Evolutionary conservation across 768 basidiomycete species (phyloP), one percentile per base, ranked within the genome.

Genomic region (Leccinum sublutescens): DNA sequence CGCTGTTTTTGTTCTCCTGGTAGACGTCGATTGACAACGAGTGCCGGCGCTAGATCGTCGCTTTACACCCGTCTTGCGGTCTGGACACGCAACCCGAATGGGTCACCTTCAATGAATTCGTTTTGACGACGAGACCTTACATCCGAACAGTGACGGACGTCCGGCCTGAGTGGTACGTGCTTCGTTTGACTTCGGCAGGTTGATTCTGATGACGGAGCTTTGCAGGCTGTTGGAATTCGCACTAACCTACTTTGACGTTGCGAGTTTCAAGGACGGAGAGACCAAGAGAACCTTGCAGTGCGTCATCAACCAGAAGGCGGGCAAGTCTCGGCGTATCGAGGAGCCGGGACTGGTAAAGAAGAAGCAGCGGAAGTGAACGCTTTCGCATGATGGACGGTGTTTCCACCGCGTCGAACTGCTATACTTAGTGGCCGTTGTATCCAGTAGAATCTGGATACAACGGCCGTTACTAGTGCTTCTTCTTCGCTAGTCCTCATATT

Each of bases 101-200:
- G 94, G 92, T 95, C 3, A 71, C 92, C 9, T 95, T 90, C 79
- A 93, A 95, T 68, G 95, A 96, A 75, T 99, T 98, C 65, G 93
- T 98, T 10, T 75, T 98, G 64, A 98, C 95, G 7, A 91, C 92
- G 6, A 76, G 87, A 51, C 87, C 83, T 60, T 98, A 89, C 68
- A 95, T 99, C 68, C 86, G 97, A 29, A 96, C 92, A 0, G 93
- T 96, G 19, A 87, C 95, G 0, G 93, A 94, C 55, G 82, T 96
- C 56, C 79, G 82, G 68, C 82, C 89, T 2, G 94, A 96, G 67
- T 98, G 97, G 94, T 92, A 69, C 48, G 80, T 75, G 8, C 11
- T 53, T 40, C 10, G n/a, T 33, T 19, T 63, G 56, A 14, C 19
- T 21, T 12, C 7, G 43, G 5, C 60, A 25, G 31, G 34, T 11